Evolutionary conservation across 148 eudicot genomes (phyloP), one percentile per base, ranked within the genome.

Genomic region (Rhododendron vialii): DNA sequence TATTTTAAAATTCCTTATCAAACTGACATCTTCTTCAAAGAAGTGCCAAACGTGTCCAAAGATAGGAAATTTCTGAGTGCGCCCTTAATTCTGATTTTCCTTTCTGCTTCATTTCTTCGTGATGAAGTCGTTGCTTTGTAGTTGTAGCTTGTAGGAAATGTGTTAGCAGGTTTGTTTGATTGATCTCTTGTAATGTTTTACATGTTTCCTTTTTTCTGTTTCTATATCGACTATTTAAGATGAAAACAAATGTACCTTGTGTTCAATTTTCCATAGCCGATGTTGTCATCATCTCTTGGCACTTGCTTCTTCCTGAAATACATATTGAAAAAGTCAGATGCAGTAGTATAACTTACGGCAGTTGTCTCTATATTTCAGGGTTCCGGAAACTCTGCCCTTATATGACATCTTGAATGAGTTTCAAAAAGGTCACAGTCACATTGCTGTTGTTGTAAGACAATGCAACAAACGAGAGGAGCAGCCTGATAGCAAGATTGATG

Each of bases 361-460:
- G 77, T 69, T 85, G 82, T 51, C 20, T 47, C 18, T 55, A 7
- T n/a, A 0, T 82, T 43, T 69, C 85, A 96, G 99, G 94, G 99
- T 96, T 67, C 92, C 90, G 51, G 98, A 95, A 80, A 92, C 91
- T 74, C 26, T 95, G 92, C 98, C 99, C 50, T 84, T 96, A 78
- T 96, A 96, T 93, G 99, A 96, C 91, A 96, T 96, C 77, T 88
- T 96, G 84, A 96, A 96, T 86, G 98, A 96, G 91, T 96, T 96
- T 85, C 99, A 96, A 89, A 96, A 96, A 86, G 98, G 99, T 81
- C 99, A 93, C 87, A 96, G 99, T 89, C 99, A 96, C 91, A 96
- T 96, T 92, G 99, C 99, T 80, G 96, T 95, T 82, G 99, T 96
- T 50, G 90, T 94, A 81, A 91, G 95, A 86, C 94, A 93, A 26